Evolutionary conservation across 495 filamentous ascomycete genomes (phyloP).

Genomic region (Penicillium coprophilum): DNA sequence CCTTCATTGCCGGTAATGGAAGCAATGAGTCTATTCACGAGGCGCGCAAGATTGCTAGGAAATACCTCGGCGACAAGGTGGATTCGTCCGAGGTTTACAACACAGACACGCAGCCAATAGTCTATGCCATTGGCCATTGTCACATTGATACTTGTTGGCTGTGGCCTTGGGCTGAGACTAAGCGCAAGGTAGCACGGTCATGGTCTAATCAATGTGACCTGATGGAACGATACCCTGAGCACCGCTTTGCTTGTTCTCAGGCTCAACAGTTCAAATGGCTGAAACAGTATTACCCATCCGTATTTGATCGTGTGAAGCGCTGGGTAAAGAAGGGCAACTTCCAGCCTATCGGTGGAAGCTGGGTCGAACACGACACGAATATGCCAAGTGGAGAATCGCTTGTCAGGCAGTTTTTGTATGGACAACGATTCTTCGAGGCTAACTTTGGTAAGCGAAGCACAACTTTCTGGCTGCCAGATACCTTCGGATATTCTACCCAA

Average conservation of each 20-base stretch:
- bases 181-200: conserved; percentile 91
- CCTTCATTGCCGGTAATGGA: conserved; percentile 75
- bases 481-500: conserved; percentile 94
- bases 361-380: conserved; percentile 99
- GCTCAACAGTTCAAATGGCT: conserved; percentile 99
- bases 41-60: conserved; percentile 75
- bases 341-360: conserved; percentile 93
- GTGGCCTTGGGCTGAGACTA: conserved; percentile 99
- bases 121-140: conserved; percentile 90
- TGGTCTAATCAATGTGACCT: conserved; percentile 96
- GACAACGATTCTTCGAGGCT: conserved; percentile 91
- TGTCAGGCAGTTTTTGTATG: conserved; percentile 91
- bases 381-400: conserved; percentile 93
- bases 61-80: conserved; percentile 78
- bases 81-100: conserved; percentile 85
- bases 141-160: conserved; percentile 98
- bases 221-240: conserved; percentile 91
- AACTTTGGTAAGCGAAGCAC: conserved; percentile 83
- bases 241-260: conserved; percentile 86
- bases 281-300: conserved; percentile 79
- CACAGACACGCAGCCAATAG: conserved; percentile 66
- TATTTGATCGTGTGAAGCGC: conserved; percentile 84
- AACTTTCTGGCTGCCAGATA: conserved; percentile 98
- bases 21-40: conserved; percentile 73
- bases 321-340: conserved; percentile 90